Percentiles rank a stretch among this genome's conserved stretches.
Conservation (phyloP, 108 stramenopile genomes). For the Stephanodiscus triporus region DNA sequence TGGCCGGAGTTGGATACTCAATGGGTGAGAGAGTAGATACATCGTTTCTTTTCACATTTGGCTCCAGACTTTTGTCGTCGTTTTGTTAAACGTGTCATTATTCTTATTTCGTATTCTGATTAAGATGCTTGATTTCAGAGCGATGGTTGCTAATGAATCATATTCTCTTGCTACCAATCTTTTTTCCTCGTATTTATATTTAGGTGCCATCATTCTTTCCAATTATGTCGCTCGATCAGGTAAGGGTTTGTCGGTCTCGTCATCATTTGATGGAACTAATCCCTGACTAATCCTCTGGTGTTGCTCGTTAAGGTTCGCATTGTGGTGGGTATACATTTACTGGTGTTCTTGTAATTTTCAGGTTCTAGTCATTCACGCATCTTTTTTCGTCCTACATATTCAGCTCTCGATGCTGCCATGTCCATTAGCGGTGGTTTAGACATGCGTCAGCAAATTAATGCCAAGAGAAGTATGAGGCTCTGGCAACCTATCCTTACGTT, state of each 20-base stretch:
- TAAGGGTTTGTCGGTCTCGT: too few relatives aligned
- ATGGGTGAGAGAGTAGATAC: slow-evolving; percentile 66
- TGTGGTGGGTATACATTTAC: slow-evolving; percentile 19
- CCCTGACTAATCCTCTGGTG: too few relatives aligned
- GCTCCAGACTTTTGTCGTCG: too few relatives aligned
- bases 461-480: slow-evolving; percentile 69
- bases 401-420: slow-evolving; percentile 72
- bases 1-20: slow-evolving; percentile 80
- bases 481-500: slow-evolving; percentile 93
- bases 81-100: too few relatives aligned
- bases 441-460: slow-evolving; percentile 70
- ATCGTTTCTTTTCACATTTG: background rate
- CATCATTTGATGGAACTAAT: too few relatives aligned
- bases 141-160: background rate
- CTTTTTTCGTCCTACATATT: background rate
- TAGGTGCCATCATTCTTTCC: slow-evolving; percentile 70
- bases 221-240: slow-evolving; percentile 88
- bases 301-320: slow-evolving; percentile 68
- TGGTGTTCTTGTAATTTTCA: background rate
- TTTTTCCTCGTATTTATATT: background rate
- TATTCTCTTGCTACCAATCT: background rate
- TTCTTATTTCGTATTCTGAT: too few relatives aligned
- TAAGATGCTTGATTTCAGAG: too few relatives aligned
- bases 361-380: background rate
- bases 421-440: slow-evolving; percentile 85